Evolutionary conservation across 2,329 filamentous ascomycete genomes (phyloP).

Genomic region (Cytospora chrysosperma): DNA sequence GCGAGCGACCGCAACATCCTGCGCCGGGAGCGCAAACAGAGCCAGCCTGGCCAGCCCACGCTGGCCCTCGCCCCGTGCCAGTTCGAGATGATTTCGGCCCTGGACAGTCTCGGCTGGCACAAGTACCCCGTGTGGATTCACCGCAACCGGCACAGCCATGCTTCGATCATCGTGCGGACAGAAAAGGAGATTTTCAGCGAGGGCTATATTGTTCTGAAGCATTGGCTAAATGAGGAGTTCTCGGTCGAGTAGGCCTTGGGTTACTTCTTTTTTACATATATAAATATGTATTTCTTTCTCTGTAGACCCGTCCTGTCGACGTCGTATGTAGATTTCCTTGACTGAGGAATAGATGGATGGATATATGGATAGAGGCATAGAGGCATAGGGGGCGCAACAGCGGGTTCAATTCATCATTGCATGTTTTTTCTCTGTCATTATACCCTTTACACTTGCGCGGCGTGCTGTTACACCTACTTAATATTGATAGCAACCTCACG

Average conservation of each 20-base stretch:
- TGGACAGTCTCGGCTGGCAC: conserved; percentile 66
- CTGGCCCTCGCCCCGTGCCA: conserved; percentile 77
- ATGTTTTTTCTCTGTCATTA: not conserved
- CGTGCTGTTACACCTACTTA: not conserved
- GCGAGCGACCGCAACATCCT: conserved; percentile 39
- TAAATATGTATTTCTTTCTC: no score
- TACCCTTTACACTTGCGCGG: not conserved
- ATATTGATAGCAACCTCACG: not conserved
- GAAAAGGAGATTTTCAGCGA: conserved; percentile 69
- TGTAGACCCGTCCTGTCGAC: conserved; percentile 17
- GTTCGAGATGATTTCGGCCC: conserved; percentile 77
- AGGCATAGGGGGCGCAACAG: not conserved
- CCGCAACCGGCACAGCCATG: conserved; percentile 77
- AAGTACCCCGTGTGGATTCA: conserved; percentile 74
- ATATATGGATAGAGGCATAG: not conserved
- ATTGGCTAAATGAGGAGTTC: conserved; percentile 81
- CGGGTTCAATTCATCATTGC: not conserved
- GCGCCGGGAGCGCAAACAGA: conserved; percentile 40
- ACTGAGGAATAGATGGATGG: not conserved
- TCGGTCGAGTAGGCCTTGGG: conserved; percentile 43
- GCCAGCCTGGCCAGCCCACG: conserved; percentile 56
- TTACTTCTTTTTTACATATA: no score
- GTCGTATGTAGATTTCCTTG: not conserved
- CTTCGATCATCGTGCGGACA: conserved; percentile 81
- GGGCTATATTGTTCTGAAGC: conserved; percentile 72